A percentile compares a stretch with the other conserved stretches of the same genome.
These are phyloP conservation scores for Parietaria judaica DNA, from an alignment of 306 rosid genomes.

Conservation along the genomic window DNA sequence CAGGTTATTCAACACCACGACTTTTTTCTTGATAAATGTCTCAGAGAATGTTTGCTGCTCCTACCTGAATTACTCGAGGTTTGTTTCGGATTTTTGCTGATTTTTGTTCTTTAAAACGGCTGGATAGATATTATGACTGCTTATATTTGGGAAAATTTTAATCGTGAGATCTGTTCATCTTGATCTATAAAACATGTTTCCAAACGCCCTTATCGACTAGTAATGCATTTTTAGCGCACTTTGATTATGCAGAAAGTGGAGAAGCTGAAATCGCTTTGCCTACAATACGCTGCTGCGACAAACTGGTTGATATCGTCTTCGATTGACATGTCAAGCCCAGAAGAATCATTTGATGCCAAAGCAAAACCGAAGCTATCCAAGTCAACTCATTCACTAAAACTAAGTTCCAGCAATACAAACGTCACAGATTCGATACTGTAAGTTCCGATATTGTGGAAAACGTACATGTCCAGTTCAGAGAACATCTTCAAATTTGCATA, in stretches of 20 bases:
- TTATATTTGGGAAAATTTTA: no score
- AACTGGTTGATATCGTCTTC: constrained; percentile 85
- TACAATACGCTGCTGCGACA: constrained; percentile 87
- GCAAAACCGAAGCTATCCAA: constrained; percentile 41
- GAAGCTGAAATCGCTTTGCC: constrained; percentile 69
- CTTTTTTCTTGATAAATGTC: constrained; percentile 84
- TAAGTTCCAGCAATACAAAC: constrained; percentile 44
- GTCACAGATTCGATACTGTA: constrained; percentile 75
- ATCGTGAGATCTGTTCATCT: no score
- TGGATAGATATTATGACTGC: neutral
- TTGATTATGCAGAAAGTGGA: constrained; percentile 72
- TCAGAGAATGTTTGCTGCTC: constrained; percentile 89
- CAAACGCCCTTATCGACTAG: no score
- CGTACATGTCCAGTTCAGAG: neutral
- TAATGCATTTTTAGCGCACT: neutral
- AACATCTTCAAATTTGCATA: neutral
- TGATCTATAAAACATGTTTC: no score
- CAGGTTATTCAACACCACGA: constrained; percentile 97
- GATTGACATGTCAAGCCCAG: constrained; percentile 40
- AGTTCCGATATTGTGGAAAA: constrained; percentile 19
- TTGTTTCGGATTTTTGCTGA: constrained; percentile 21
- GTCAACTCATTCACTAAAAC: constrained; percentile 43
- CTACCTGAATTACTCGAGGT: constrained; percentile 92
- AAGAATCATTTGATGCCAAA: constrained; percentile 27
- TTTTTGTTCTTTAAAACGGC: neutral